Conservation (phyloP, 2,329 filamentous ascomycete genomes). For the Microdochium trichocladiopsis region DNA sequence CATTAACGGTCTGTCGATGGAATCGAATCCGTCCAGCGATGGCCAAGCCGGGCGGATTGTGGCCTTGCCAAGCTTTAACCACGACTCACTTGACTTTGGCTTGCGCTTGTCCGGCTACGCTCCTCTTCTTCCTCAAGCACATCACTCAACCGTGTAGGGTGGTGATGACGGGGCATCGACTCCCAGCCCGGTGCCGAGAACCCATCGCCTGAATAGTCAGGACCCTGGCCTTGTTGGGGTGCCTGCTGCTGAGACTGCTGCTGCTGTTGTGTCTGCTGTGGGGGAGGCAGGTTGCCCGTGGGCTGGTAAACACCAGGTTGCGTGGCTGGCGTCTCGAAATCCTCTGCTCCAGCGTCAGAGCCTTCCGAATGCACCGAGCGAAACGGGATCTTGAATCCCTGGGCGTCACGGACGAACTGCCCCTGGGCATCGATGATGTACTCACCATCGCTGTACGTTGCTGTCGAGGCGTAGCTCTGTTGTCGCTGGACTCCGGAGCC, state of each 20-base stretch:
- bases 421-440: constrained; percentile 59
- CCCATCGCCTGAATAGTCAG: constrained; percentile 61
- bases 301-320: constrained; percentile 21
- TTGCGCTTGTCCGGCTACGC: constrained; percentile 66
- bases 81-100: constrained; percentile 54
- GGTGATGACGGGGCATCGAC: constrained; percentile 64
- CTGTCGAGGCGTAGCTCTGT: constrained; percentile 50
- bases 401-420: constrained; percentile 52
- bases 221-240: constrained; percentile 26
- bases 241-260: constrained; percentile 9
- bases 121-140: constrained; percentile 84
- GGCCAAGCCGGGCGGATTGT: background rate
- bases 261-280: constrained; percentile 5
- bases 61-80: background rate
- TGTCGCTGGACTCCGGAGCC: constrained; percentile 31
- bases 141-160: constrained; percentile 82
- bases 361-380: constrained; percentile 35
- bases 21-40: no score
- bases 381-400: constrained; percentile 52
- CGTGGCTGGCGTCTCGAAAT: constrained; percentile 48
- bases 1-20: no score
- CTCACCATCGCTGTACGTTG: constrained; percentile 62
- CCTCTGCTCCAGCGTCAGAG: constrained; percentile 45
- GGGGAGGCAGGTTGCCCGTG: constrained; percentile 11
- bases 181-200: constrained; percentile 71